Evolutionary conservation across 2,329 filamentous ascomycete genomes (phyloP).

Genomic region (Teratosphaeria gauchensis): DNA sequence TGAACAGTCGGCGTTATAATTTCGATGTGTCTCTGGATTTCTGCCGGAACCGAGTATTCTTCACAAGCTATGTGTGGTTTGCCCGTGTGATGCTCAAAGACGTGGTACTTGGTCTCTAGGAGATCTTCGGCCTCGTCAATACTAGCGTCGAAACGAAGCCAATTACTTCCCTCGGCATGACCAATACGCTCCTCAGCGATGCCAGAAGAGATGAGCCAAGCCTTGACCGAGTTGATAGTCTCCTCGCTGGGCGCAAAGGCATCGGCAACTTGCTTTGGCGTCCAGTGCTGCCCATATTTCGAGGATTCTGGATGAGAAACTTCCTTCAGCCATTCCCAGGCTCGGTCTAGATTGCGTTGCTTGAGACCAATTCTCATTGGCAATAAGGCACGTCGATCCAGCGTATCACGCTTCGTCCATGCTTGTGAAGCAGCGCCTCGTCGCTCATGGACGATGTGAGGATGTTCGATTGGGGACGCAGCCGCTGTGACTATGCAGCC

Average conservation of each 20-base stretch:
- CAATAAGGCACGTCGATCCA: slow-evolving; percentile 21
- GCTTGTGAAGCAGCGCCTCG: slow-evolving; percentile 16
- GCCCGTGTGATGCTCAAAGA: slow-evolving; percentile 36
- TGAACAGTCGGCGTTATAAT: slow-evolving; percentile 33
- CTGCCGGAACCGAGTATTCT: slow-evolving; percentile 27
- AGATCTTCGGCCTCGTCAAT: slow-evolving; percentile 45
- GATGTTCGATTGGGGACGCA: slow-evolving; percentile 14
- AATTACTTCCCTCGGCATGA: slow-evolving; percentile 43
- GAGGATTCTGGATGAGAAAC: slow-evolving; percentile 35
- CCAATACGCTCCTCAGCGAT: slow-evolving; percentile 40
- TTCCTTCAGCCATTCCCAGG: slow-evolving; percentile 22
- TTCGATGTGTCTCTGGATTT: slow-evolving; percentile 25
- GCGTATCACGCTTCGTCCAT: slow-evolving; percentile 18
- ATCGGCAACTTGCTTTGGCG: slow-evolving; percentile 33
- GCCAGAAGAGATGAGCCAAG: slow-evolving; percentile 46
- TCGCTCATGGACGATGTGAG: slow-evolving; percentile 24
- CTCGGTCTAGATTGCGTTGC: slow-evolving; percentile 26
- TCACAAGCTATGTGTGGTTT: slow-evolving; percentile 30
- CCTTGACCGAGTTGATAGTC: slow-evolving; percentile 40
- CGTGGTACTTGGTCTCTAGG: slow-evolving; percentile 44
- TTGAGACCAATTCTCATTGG: slow-evolving; percentile 27
- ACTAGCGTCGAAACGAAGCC: slow-evolving; percentile 47
- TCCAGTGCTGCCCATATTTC: slow-evolving; percentile 32
- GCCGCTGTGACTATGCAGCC: slow-evolving; percentile 9
- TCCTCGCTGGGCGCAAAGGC: slow-evolving; percentile 31